Conservation (phyloP, 768 basidiomycete species). For the Lepiota brunneoincarnata region DNA sequence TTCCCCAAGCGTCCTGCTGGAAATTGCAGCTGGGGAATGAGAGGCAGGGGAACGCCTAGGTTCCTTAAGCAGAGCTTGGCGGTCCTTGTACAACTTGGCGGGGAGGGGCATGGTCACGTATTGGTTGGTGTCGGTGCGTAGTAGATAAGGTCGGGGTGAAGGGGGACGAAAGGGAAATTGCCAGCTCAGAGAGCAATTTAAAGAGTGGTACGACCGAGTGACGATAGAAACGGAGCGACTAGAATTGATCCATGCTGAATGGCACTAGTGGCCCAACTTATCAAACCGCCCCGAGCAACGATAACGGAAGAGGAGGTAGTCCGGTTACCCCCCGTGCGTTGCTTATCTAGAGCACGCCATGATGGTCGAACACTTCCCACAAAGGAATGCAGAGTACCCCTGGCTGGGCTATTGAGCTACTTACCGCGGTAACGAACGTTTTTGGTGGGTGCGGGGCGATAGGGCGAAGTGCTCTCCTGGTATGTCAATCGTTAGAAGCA, state of each 20-base stretch:
- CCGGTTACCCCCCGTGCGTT: background rate
- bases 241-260: conserved; percentile 3
- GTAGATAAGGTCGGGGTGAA: background rate
- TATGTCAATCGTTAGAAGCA: background rate
- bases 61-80: background rate
- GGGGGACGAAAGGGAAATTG: conserved; percentile 1
- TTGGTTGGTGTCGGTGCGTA: background rate
- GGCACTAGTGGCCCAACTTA: conserved; percentile 6
- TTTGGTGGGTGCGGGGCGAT: background rate
- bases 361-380: background rate
- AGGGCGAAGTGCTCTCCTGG: background rate
- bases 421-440: conserved; percentile 4
- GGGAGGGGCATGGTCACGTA: conserved; percentile 7
- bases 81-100: conserved; percentile 5
- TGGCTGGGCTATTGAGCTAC: background rate
- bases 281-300: conserved; percentile 8
- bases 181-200: conserved; percentile 12
- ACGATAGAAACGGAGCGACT: background rate
- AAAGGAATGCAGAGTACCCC: background rate
- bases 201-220: conserved; percentile 5
- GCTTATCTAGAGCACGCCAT: background rate
- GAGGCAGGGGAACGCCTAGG: background rate
- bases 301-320: conserved; percentile 4
- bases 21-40: background rate
- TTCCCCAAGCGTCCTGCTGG: background rate